phyloP scores from a whole-genome alignment of 1,139 yeast genomes.

The Arxiozyma slooffiae region DNA sequence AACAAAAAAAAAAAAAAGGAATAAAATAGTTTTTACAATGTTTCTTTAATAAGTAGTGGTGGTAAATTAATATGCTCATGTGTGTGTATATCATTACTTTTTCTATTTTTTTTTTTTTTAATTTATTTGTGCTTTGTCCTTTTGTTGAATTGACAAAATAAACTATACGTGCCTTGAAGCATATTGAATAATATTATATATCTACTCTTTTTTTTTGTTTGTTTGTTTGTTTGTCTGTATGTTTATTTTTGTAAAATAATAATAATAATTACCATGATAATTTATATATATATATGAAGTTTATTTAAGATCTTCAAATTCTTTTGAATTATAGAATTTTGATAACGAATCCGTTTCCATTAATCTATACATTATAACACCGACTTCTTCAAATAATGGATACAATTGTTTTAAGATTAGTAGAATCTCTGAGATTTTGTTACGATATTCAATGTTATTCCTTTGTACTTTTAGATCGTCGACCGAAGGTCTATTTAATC shows the following conservation, averaged over 20 bases:
- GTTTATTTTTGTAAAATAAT: not conserved
- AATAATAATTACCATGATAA: not conserved
- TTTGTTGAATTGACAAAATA: not conserved
- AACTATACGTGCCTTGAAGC: conserved; percentile 1
- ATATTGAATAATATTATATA: not conserved
- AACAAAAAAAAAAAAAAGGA: too few species aligned
- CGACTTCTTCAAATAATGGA: conserved; percentile 34
- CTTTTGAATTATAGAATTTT: conserved; percentile 46
- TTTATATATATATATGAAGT: not conserved
- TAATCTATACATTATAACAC: conserved; percentile 42
- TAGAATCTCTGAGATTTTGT: not conserved
- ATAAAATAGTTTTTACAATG: too few species aligned
- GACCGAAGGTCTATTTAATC: too few species aligned
- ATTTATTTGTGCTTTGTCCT: not conserved
- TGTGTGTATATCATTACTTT: not conserved
- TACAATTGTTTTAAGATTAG: conserved; percentile 24
- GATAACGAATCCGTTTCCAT: conserved; percentile 71
- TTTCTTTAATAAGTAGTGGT: too few species aligned
- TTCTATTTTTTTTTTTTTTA: too few species aligned
- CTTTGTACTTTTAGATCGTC: too few species aligned
- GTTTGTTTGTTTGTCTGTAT: too few species aligned
- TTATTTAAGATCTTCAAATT: conserved; percentile 19
- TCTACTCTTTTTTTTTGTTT: not conserved
- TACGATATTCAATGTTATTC: conserved; percentile 21
- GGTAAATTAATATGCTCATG: not conserved